Conservation (phyloP, 1,284 basidiomycete species). For the Macrocybe sp. region DNA sequence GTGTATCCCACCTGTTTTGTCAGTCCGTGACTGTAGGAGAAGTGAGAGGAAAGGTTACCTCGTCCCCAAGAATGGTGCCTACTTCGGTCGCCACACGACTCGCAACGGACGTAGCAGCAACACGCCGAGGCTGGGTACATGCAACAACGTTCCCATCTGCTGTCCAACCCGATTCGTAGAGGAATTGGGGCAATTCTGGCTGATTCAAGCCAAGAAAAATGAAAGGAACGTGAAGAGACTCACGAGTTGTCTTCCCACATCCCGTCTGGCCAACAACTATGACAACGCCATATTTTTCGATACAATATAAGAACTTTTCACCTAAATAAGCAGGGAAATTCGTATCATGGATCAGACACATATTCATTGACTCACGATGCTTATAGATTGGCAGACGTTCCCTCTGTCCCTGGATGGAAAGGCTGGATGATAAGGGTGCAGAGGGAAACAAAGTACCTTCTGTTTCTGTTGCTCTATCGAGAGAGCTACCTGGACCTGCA, state of each 20-base stretch:
- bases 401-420: slow-evolving; percentile 71
- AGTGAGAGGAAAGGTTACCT: slow-evolving; percentile 44
- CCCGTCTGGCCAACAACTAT: slow-evolving; percentile 96
- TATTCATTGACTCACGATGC: slow-evolving; percentile 53
- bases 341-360: background rate
- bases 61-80: slow-evolving; percentile 84
- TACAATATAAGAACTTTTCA: slow-evolving; percentile 73
- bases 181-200: slow-evolving; percentile 89
- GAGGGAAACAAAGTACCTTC: slow-evolving; percentile 69
- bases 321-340: slow-evolving; percentile 35
- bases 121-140: slow-evolving; percentile 92
- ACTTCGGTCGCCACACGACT: slow-evolving; percentile 87
- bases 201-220: slow-evolving; percentile 3
- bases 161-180: slow-evolving; percentile 90
- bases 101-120: slow-evolving; percentile 94
- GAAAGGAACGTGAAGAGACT: slow-evolving; percentile 24
- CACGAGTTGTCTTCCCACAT: slow-evolving; percentile 96
- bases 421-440: slow-evolving; percentile 48
- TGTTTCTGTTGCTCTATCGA: slow-evolving; percentile 78
- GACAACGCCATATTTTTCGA: slow-evolving; percentile 80
- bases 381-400: slow-evolving; percentile 85
- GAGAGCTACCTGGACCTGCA: slow-evolving; percentile 77
- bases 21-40: background rate
- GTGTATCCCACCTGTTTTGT: slow-evolving; percentile 84
- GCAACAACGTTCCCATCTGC: slow-evolving; percentile 73